These are phyloP conservation scores for Tetrapisispora pingtungensis DNA, from an alignment of 805 yeast species.

Conservation along the genomic window DNA sequence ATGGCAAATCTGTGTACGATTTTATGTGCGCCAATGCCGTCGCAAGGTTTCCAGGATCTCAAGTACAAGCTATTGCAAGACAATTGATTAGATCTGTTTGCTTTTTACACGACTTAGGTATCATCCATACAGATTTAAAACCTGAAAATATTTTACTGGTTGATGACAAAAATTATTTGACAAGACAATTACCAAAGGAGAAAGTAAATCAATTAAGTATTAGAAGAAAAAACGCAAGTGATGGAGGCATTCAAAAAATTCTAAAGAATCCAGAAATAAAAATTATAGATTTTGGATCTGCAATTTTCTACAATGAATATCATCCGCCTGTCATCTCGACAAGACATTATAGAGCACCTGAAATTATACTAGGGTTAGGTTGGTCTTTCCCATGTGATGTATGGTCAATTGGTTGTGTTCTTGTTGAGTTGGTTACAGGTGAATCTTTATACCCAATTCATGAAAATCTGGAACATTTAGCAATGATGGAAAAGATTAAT, in stretches of 20 bases:
- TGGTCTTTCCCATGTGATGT: conserved; percentile 96
- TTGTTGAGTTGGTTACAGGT: conserved; percentile 86
- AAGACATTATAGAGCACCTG: conserved; percentile 95
- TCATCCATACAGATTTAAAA: conserved; percentile 92
- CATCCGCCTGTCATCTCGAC: conserved; percentile 90
- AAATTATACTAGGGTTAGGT: conserved; percentile 85
- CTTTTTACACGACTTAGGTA: conserved; percentile 77
- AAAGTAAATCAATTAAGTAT: conserved; percentile 16
- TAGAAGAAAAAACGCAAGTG: conserved; percentile 25
- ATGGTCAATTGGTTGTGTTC: conserved; percentile 93
- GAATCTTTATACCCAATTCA: conserved; percentile 92
- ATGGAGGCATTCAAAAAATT: conserved; percentile 26
- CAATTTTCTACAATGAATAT: conserved; percentile 86
- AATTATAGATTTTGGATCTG: conserved; percentile 94
- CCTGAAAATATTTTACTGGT: conserved; percentile 82
- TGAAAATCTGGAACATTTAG: conserved; percentile 87
- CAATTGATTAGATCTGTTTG: conserved; percentile 81
- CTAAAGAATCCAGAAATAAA: conserved; percentile 73
- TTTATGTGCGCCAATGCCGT: conserved; percentile 77
- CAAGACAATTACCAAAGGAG: conserved; percentile 14
- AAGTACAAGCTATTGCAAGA: conserved; percentile 77
- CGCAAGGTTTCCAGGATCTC: conserved; percentile 88
- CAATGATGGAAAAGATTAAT: conserved; percentile 81
- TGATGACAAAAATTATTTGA: conserved; percentile 14
- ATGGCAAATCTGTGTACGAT: conserved; percentile 80